Evolutionary conservation across 2,329 filamentous ascomycete genomes (phyloP).

Genomic region (Phyllosticta ampelicida): DNA sequence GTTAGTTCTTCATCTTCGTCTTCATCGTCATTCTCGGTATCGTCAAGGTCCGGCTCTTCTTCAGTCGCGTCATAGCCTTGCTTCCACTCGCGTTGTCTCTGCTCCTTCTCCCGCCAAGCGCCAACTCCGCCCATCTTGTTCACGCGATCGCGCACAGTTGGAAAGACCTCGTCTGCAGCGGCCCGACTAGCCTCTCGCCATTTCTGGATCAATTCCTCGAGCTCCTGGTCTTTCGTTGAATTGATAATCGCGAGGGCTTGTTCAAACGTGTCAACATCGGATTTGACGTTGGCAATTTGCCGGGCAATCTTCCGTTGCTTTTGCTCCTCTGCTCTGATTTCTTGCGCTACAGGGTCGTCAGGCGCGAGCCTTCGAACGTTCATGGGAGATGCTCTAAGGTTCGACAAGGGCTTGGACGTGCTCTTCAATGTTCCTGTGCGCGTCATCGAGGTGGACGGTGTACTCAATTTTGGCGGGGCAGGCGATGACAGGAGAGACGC

Average conservation of each 20-base stretch:
- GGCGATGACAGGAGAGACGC: neutral
- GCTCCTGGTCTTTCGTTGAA: conserved; percentile 39
- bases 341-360: conserved; percentile 1
- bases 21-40: conserved; percentile 21
- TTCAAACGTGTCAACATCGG: conserved; percentile 30
- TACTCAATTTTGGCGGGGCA: neutral
- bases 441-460: conserved; percentile 15
- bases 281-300: conserved; percentile 15
- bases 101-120: conserved; percentile 39
- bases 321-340: conserved; percentile 2
- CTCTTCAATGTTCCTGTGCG: neutral
- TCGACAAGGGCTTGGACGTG: neutral
- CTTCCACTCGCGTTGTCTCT: conserved; percentile 25
- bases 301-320: conserved; percentile 10
- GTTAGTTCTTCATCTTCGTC: conserved; percentile 25
- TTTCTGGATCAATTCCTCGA: conserved; percentile 45
- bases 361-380: neutral
- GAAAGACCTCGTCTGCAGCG: conserved; percentile 59
- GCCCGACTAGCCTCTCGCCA: conserved; percentile 52
- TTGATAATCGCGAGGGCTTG: conserved; percentile 34
- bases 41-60: conserved; percentile 18
- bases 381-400: neutral
- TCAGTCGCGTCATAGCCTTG: conserved; percentile 25
- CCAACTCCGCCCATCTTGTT: conserved; percentile 52
- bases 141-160: conserved; percentile 47